phyloP scores from a whole-genome alignment of 768 basidiomycete genomes.

The Antrodiella citrinella region DNA sequence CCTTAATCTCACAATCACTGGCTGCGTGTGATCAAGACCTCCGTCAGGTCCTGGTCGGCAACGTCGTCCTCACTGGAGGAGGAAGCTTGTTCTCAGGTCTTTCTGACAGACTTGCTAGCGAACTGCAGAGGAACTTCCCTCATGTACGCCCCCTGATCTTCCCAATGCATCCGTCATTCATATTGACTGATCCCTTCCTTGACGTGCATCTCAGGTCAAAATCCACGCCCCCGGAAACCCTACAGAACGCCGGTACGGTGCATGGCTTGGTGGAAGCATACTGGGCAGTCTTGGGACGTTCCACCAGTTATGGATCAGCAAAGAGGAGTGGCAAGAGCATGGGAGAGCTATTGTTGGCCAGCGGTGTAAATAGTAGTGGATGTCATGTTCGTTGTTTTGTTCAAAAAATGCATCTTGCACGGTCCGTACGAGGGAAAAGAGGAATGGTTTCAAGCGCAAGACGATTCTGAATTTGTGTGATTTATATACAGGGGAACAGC shows the following conservation, averaged over 20 bases:
- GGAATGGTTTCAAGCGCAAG: too few relatives aligned
- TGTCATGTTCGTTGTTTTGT: too few relatives aligned
- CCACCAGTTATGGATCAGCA: slow-evolving; percentile 95
- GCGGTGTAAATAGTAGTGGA: slow-evolving; percentile 79
- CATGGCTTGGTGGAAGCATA: slow-evolving; percentile 96
- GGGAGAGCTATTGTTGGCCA: slow-evolving; percentile 78
- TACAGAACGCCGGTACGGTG: slow-evolving; percentile 82
- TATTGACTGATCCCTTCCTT: neutral
- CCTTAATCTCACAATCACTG: slow-evolving; percentile 71
- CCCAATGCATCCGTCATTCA: neutral
- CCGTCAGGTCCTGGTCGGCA: slow-evolving; percentile 81
- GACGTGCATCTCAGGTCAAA: slow-evolving; percentile 52
- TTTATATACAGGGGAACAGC: slow-evolving; percentile 9
- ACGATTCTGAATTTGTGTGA: too few relatives aligned
- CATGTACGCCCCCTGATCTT: too few relatives aligned
- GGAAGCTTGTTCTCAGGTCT: slow-evolving; percentile 84
- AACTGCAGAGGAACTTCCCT: slow-evolving; percentile 66
- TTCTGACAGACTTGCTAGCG: slow-evolving; percentile 70
- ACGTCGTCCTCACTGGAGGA: slow-evolving; percentile 94
- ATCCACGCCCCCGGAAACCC: slow-evolving; percentile 90
- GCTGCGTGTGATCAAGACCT: slow-evolving; percentile 87
- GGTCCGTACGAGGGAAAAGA: too few relatives aligned
- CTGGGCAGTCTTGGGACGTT: slow-evolving; percentile 93
- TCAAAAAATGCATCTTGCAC: too few relatives aligned
- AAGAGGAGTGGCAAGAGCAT: slow-evolving; percentile 90